A percentile compares a stretch with the other conserved stretches of the same genome.
phyloP scores from a whole-genome alignment of 2,329 filamentous ascomycete species.

The Colletotrichum sp. region DNA sequence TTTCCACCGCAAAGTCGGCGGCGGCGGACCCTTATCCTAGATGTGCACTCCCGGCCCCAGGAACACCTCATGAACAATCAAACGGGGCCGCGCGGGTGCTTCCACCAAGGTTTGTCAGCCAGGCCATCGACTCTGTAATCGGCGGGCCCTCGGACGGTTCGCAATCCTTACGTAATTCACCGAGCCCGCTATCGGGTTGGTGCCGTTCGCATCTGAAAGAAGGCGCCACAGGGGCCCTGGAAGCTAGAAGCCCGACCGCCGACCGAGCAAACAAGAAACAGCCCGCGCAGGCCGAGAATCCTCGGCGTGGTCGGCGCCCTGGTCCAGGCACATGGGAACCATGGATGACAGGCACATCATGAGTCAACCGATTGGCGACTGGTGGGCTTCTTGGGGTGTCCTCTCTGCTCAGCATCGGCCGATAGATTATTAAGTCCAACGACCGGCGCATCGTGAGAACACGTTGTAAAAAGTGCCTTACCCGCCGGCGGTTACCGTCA shows the following conservation, averaged over 20 bases:
- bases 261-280: not conserved
- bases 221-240: not conserved
- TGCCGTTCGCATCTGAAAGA: not conserved
- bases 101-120: slow-evolving; percentile 1
- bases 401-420: not conserved
- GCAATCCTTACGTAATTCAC: not conserved
- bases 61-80: not conserved
- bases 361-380: slow-evolving; percentile 8
- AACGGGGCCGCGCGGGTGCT: slow-evolving; percentile 1
- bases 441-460: not conserved
- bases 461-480: not conserved
- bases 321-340: not conserved
- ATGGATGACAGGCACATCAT: slow-evolving; percentile 7
- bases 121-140: not conserved
- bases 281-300: slow-evolving; percentile 1
- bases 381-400: not conserved
- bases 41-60: not conserved
- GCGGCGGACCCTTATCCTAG: not conserved
- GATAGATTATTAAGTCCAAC: not conserved
- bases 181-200: not conserved
- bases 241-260: slow-evolving; percentile 2
- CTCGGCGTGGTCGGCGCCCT: slow-evolving; percentile 9
- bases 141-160: not conserved
- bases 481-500: not conserved
- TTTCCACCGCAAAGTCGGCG: not conserved